phyloP scores from a whole-genome alignment of 31 red algal genomes.

The Asparagopsis taxiformis region DNA sequence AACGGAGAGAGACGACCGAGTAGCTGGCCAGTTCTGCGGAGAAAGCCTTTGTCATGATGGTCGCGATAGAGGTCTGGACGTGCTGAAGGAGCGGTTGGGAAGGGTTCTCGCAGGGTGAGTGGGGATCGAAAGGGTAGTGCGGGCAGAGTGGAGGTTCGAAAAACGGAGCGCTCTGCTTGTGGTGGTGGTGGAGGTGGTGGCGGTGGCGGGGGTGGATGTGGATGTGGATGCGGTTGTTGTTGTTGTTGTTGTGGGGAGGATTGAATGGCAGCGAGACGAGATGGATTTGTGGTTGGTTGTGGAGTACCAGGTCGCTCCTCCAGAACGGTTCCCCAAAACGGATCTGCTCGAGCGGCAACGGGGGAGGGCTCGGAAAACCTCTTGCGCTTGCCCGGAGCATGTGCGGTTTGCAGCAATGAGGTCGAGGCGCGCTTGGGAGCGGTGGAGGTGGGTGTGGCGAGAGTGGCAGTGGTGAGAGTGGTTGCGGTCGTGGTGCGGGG shows the following conservation, averaged over 20 bases:
- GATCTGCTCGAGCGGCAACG: neutral
- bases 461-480: neutral
- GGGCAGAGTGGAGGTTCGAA: slow-evolving; percentile 9
- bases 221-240: neutral
- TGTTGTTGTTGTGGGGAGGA: neutral
- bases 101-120: neutral
- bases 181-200: slow-evolving; percentile 1
- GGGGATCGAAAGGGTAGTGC: slow-evolving; percentile 10
- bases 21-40: slow-evolving; percentile 4
- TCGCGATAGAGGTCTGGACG: slow-evolving; percentile 5
- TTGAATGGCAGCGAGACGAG: neutral
- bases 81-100: neutral
- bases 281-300: neutral
- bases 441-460: neutral
- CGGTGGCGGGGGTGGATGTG: neutral
- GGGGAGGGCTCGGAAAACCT: slow-evolving; percentile 17
- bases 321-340: slow-evolving; percentile 36
- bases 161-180: neutral
- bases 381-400: slow-evolving; percentile 9
- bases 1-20: slow-evolving; percentile 33
- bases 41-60: slow-evolving; percentile 2
- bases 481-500: neutral
- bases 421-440: slow-evolving; percentile 18
- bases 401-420: neutral
- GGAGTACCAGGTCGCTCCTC: neutral